phyloP scores from a whole-genome alignment of 2,329 filamentous ascomycete genomes.

The Knufia fluminis region DNA sequence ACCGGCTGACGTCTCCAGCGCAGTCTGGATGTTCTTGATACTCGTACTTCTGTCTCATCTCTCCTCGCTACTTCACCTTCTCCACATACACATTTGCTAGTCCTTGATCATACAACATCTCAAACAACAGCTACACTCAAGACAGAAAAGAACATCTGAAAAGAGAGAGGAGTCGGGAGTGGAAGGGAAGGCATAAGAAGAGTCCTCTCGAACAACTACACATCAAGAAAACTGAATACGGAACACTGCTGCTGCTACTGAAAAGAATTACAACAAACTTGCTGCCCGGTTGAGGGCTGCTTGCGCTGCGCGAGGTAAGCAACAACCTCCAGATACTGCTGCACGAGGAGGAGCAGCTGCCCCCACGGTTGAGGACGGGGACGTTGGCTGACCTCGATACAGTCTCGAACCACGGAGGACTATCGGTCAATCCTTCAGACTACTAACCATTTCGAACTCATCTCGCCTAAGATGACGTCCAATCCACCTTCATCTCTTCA shows the following conservation, averaged over 20 bases:
- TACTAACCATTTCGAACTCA: conserved; percentile 51
- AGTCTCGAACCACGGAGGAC: conserved; percentile 35
- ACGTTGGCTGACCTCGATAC: neutral
- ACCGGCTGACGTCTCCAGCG: neutral
- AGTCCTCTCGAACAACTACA: neutral
- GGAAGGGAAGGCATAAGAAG: neutral
- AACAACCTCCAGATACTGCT: neutral
- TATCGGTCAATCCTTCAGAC: conserved; percentile 40
- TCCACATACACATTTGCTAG: conserved; percentile 8
- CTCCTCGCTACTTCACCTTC: conserved; percentile 8
- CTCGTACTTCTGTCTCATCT: conserved; percentile 5
- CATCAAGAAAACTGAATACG: conserved; percentile 15
- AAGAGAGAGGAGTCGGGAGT: neutral
- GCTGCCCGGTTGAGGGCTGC: conserved; percentile 66
- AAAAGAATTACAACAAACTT: conserved; percentile 23
- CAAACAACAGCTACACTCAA: neutral
- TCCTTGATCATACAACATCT: conserved; percentile 4
- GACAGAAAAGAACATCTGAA: conserved; percentile 1
- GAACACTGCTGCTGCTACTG: conserved; percentile 20
- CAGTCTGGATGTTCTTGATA: neutral
- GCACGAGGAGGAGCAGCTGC: too few species aligned
- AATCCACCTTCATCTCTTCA: conserved; percentile 64
- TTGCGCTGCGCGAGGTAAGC: conserved; percentile 74
- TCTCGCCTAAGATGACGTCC: conserved; percentile 72
- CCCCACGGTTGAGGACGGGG: too few species aligned